phyloP scores from a whole-genome alignment of 2,329 filamentous ascomycete species.

The Exophiala viscosa region DNA sequence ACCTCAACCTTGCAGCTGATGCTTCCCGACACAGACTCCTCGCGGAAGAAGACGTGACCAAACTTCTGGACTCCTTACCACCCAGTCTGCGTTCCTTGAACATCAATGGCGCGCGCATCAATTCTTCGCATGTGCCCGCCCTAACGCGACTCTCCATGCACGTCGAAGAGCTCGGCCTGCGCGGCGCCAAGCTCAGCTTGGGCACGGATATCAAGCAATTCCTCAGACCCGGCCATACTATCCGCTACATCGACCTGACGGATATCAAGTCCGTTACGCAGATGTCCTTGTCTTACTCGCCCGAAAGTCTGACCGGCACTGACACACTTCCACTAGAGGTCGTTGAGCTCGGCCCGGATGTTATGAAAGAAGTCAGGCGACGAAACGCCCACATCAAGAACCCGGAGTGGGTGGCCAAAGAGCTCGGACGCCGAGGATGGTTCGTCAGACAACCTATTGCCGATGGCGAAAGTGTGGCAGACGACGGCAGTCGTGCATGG shows the following conservation, averaged over 20 bases:
- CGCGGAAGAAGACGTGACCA: constrained; percentile 60
- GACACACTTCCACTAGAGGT: constrained; percentile 68
- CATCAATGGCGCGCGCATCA: constrained; percentile 70
- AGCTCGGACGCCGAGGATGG: constrained; percentile 66
- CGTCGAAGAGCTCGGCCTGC: constrained; percentile 72
- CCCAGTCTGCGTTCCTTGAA: constrained; percentile 67
- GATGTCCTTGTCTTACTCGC: constrained; percentile 56
- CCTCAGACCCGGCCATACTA: constrained; percentile 46
- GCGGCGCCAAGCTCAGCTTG: constrained; percentile 61
- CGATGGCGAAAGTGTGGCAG: constrained; percentile 30
- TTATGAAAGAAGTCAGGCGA: constrained; percentile 61
- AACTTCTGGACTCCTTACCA: constrained; percentile 64
- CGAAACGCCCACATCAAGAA: constrained; percentile 50
- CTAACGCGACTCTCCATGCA: constrained; percentile 65
- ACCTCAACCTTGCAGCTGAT: constrained; percentile 70
- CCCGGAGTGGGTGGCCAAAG: constrained; percentile 67
- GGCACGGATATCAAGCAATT: constrained; percentile 58
- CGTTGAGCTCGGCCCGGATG: constrained; percentile 68
- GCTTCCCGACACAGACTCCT: constrained; percentile 69
- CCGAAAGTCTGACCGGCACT: constrained; percentile 55
- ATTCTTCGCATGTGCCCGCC: constrained; percentile 58
- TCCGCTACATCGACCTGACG: constrained; percentile 74
- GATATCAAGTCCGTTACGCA: constrained; percentile 60
- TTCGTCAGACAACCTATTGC: constrained; percentile 51
- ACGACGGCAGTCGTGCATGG: constrained; percentile 64